Percentiles rank a stretch among this genome's conserved stretches.
Evolutionary conservation across 2,329 filamentous ascomycete genomes (phyloP).

Genomic region (Colletotrichum chrysophilum): DNA sequence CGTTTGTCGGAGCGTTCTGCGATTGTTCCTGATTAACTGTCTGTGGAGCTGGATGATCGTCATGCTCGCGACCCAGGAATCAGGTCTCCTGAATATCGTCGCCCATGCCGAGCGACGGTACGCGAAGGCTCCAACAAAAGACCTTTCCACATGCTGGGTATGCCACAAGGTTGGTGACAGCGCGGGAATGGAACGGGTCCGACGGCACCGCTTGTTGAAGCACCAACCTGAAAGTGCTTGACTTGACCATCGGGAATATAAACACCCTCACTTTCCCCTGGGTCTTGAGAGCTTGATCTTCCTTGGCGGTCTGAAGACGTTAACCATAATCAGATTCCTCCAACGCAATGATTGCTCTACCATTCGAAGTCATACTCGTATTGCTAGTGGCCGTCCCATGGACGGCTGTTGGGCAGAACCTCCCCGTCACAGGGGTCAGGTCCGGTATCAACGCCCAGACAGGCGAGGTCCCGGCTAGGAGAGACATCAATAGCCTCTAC

Average conservation of each 20-base stretch:
- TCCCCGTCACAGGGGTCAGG: slow-evolving; percentile 41
- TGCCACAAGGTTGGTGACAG: slow-evolving; percentile 16
- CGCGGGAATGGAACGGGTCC: background rate
- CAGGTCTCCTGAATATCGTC: background rate
- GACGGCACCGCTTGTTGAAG: background rate
- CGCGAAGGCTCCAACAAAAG: background rate
- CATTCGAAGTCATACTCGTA: background rate
- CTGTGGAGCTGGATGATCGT: background rate
- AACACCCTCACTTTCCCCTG: background rate
- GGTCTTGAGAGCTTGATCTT: background rate
- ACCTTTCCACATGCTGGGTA: background rate
- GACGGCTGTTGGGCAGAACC: background rate
- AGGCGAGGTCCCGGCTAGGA: slow-evolving; percentile 47
- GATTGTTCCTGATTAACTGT: background rate
- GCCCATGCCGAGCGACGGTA: background rate
- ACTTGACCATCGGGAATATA: background rate
- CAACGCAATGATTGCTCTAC: background rate
- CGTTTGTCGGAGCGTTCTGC: background rate
- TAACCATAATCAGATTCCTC: background rate
- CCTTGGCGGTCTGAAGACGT: background rate
- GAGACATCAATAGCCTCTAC: slow-evolving; percentile 53
- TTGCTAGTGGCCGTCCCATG: background rate
- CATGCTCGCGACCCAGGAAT: background rate
- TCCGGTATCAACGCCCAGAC: slow-evolving; percentile 39
- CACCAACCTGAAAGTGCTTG: background rate